Conservation (phyloP, 2,329 filamentous ascomycete species). For the Botrytis galanthina region DNA sequence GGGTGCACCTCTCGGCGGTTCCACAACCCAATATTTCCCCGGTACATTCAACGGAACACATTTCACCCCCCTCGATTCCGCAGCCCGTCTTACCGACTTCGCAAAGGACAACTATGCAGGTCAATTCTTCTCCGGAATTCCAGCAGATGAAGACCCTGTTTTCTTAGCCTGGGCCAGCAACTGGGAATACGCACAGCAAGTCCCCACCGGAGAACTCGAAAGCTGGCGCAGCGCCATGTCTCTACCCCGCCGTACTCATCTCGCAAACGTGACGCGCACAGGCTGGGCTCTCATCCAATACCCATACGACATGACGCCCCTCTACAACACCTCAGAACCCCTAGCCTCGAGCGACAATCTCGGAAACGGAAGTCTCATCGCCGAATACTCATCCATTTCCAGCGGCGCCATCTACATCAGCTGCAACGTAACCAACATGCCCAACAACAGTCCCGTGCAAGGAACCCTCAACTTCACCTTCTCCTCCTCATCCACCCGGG, state of each 20-base stretch:
- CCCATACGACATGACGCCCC: slow-evolving; percentile 49
- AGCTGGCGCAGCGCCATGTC: slow-evolving; percentile 54
- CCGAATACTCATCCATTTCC: slow-evolving; percentile 50
- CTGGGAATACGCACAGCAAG: slow-evolving; percentile 55
- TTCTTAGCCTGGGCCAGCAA: slow-evolving; percentile 57
- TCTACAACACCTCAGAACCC: slow-evolving; percentile 44
- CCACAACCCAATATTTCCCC: slow-evolving; percentile 54
- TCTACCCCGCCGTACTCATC: slow-evolving; percentile 51
- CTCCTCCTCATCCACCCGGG: slow-evolving; percentile 47
- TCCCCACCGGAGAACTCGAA: slow-evolving; percentile 53
- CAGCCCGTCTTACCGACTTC: slow-evolving; percentile 46
- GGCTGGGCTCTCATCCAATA: slow-evolving; percentile 52
- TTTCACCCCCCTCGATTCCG: slow-evolving; percentile 49
- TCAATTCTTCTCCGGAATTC: slow-evolving; percentile 53
- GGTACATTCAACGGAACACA: slow-evolving; percentile 65
- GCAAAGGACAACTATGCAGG: slow-evolving; percentile 55
- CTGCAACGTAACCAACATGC: slow-evolving; percentile 49
- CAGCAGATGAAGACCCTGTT: slow-evolving; percentile 36
- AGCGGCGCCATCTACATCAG: slow-evolving; percentile 55
- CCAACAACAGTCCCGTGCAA: slow-evolving; percentile 23
- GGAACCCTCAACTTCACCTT: slow-evolving; percentile 53
- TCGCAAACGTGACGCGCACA: slow-evolving; percentile 50
- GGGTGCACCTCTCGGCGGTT: slow-evolving; percentile 55
- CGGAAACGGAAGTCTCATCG: slow-evolving; percentile 47
- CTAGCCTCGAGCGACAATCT: slow-evolving; percentile 46